Conservation (phyloP, 805 yeast species). For the Wickerhamiella cacticola region DNA sequence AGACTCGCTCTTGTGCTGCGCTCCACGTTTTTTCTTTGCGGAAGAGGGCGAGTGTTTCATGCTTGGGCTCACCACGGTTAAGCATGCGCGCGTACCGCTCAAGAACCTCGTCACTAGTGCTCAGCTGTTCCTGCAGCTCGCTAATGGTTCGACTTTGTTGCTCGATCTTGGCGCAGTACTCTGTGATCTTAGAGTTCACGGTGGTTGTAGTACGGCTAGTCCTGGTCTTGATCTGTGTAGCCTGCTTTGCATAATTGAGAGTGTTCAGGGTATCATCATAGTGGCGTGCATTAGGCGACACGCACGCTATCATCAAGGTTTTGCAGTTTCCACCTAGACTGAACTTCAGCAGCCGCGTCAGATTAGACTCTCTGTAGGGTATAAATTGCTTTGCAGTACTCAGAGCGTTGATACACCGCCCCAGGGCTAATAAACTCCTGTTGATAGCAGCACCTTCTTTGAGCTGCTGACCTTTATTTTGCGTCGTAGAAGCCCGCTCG, state of each 20-base stretch:
- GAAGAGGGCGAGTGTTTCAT: not conserved
- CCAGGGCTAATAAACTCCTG: slow-evolving; percentile 74
- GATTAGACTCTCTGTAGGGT: slow-evolving; percentile 63
- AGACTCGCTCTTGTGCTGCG: not conserved
- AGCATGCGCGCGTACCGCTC: not conserved
- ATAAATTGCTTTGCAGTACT: slow-evolving; percentile 59
- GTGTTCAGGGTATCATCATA: slow-evolving; percentile 91
- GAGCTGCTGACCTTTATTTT: slow-evolving; percentile 67
- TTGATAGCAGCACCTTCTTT: slow-evolving; percentile 92
- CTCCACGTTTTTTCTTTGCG: slow-evolving; percentile 1
- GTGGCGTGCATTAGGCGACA: slow-evolving; percentile 60
- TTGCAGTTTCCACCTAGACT: slow-evolving; percentile 77
- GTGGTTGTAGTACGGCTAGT: slow-evolving; percentile 60
- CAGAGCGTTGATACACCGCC: slow-evolving; percentile 86
- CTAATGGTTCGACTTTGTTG: slow-evolving; percentile 68
- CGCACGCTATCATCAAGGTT: slow-evolving; percentile 51
- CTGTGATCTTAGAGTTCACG: slow-evolving; percentile 71
- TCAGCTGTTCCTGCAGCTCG: slow-evolving; percentile 42
- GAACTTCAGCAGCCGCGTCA: slow-evolving; percentile 67
- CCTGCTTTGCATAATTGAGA: slow-evolving; percentile 79
- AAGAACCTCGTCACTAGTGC: not conserved
- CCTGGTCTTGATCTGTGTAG: slow-evolving; percentile 80
- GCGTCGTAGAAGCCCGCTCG: slow-evolving; percentile 85
- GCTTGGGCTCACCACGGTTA: not conserved
- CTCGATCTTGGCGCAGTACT: slow-evolving; percentile 71